phyloP scores from a whole-genome alignment of 176 grass and related monocot species.

The Urochloa ruziziensis region DNA sequence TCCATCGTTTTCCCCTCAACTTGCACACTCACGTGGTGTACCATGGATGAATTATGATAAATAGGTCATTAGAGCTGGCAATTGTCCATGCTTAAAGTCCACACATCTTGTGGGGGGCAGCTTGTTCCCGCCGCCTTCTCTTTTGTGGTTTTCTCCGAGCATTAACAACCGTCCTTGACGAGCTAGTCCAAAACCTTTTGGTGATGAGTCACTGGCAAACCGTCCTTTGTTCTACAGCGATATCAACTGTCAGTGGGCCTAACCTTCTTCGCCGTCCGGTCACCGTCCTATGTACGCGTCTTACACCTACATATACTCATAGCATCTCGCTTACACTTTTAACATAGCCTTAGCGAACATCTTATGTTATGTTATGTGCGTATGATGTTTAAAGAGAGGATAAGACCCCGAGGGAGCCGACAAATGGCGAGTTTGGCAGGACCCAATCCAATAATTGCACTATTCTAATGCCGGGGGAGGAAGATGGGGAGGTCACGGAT shows the following conservation, averaged over 20 bases:
- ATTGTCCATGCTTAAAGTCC: not conserved
- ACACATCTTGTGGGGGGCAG: not conserved
- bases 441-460: constrained; percentile 20
- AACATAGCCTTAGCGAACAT: not conserved
- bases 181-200: not conserved
- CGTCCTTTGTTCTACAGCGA: not conserved
- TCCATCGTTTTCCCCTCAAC: not conserved
- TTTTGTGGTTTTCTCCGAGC: not conserved
- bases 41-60: not conserved
- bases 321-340: not conserved
- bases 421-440: constrained; percentile 42
- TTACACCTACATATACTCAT: not conserved
- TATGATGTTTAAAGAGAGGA: not conserved
- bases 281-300: not conserved
- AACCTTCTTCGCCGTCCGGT: not conserved
- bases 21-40: constrained; percentile 16
- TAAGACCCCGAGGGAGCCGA: not conserved
- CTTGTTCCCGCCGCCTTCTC: not conserved
- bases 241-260: not conserved
- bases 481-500: not conserved
- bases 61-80: not conserved
- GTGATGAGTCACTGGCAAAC: not conserved
- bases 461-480: constrained; percentile 7
- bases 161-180: not conserved
- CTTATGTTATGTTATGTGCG: not conserved